These are phyloP conservation scores for Sarocladiaceae sp. DNA, from an alignment of 2,329 filamentous ascomycete genomes.

Conservation along the genomic window DNA sequence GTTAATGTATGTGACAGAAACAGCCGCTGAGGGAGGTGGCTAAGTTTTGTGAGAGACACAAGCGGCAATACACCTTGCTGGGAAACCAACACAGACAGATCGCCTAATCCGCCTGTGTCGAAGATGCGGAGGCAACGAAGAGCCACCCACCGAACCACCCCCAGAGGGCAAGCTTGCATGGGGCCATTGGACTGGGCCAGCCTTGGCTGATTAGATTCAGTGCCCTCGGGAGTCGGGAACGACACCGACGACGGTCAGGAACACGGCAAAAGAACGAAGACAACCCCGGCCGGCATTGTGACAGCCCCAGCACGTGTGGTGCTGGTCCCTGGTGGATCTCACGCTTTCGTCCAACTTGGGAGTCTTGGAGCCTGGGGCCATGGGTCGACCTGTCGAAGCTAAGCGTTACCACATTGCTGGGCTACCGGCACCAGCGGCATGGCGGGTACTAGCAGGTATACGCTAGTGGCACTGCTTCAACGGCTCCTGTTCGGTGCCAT, in stretches of 20 bases:
- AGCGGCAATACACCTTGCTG: background rate
- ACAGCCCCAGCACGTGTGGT: constrained; percentile 11
- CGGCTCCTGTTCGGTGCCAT: constrained; percentile 7
- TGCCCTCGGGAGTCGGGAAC: constrained; percentile 3
- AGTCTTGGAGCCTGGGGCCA: background rate
- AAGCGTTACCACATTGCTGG: constrained; percentile 11
- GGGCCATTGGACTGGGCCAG: constrained; percentile 1
- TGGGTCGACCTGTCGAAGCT: constrained; percentile 4
- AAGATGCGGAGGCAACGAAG: constrained; percentile 6
- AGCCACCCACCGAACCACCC: constrained; percentile 1
- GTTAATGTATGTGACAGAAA: background rate
- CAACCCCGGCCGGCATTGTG: constrained; percentile 9
- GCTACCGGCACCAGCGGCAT: constrained; percentile 10
- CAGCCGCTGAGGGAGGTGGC: background rate
- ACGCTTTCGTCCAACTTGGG: background rate
- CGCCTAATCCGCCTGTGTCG: constrained; percentile 4
- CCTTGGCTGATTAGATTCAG: constrained; percentile 9
- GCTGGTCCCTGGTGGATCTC: background rate
- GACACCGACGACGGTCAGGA: constrained; percentile 6
- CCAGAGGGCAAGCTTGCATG: constrained; percentile 1
- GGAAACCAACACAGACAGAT: background rate
- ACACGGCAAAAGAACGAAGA: constrained; percentile 1
- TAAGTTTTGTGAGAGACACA: constrained; percentile 4
- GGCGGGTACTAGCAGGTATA: constrained; percentile 6
- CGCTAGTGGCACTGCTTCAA: constrained; percentile 9